Conservation (phyloP, 1,139 yeast species). For the Diutina pseudorugosa region DNA sequence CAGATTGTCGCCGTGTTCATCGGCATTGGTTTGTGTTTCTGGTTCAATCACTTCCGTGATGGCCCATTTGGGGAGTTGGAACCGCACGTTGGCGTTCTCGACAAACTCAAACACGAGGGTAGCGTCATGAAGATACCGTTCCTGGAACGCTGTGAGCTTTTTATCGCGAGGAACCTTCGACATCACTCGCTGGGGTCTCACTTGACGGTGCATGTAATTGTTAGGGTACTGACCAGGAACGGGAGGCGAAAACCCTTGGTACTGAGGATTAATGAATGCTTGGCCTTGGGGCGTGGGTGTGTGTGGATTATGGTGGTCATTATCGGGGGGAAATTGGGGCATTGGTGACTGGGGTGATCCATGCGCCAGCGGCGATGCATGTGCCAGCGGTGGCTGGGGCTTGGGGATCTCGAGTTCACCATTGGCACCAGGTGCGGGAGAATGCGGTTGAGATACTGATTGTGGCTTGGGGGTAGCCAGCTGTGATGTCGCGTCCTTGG, state of each 20-base stretch:
- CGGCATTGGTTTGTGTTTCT: constrained; percentile 12
- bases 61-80: constrained; percentile 61
- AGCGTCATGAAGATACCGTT: constrained; percentile 53
- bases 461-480: neutral
- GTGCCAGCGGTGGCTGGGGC: neutral
- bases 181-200: neutral
- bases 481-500: neutral
- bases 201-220: neutral
- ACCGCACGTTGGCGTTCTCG: constrained; percentile 70
- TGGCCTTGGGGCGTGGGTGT: neutral
- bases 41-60: constrained; percentile 45
- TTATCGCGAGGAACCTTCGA: constrained; percentile 27
- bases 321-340: neutral
- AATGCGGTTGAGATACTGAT: neutral
- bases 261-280: neutral
- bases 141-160: constrained; percentile 65
- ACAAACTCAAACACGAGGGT: constrained; percentile 74
- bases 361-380: neutral
- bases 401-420: neutral
- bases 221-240: neutral
- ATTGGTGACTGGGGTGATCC: neutral
- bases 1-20: constrained; percentile 15
- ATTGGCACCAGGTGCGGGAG: neutral
- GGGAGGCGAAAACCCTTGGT: neutral
- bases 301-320: neutral